Base-by-base conservation (phyloP, 208 protist genomes). In the Crithidia sp. region DNA sequence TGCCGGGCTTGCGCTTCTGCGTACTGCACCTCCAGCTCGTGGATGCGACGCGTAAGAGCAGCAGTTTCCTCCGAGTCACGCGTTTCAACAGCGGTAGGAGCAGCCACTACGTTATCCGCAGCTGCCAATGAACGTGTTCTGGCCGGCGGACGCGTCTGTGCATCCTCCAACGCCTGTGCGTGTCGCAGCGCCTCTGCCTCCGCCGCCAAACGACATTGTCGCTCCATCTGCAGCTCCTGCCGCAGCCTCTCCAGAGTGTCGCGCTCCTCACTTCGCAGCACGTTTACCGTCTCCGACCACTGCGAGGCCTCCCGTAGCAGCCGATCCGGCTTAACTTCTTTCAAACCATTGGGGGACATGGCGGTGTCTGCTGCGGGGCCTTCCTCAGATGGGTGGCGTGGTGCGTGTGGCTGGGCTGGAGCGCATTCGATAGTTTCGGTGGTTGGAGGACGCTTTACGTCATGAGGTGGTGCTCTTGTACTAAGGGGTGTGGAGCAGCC, bases 41-140 rank as follows among this genome's bases (percentile, higher is more conserved):
- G 19, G 14, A 84, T n/a, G n/a, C 79, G 71, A 37, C 65, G 64
- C 41, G 17, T 65, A 28, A 74, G 57, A 36, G 45, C 8, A 4
- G 4, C 37, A 7, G 65, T 16, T 39, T 73, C 57, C n/a, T 59
- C 50, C 41, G 7, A 54, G 0, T 55, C 50, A 16, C 67, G 58
- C 2, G 50, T 3, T 12, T 7, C 16, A 7, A 12, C 14, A 12
- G 8, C 7, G 41, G 43, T n/a, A 39, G 59, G 4, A n/a, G 12
- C 7, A 14, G 6, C 17, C 12, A 17, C 36, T 9, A 3, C 17
- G 44, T 6, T 17, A 2, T 43, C 40, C 49, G 49, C 47, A 41
- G 4, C 13, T 44, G 49, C 13, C 13, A n/a, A 5, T 49, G 41
- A 17, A 44, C 39, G 10, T 37, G 52, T 4, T 45, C 16, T 14